Conservation (phyloP, 163 green algal genomes). For the Chlamydomonas reinhardtii region DNA sequence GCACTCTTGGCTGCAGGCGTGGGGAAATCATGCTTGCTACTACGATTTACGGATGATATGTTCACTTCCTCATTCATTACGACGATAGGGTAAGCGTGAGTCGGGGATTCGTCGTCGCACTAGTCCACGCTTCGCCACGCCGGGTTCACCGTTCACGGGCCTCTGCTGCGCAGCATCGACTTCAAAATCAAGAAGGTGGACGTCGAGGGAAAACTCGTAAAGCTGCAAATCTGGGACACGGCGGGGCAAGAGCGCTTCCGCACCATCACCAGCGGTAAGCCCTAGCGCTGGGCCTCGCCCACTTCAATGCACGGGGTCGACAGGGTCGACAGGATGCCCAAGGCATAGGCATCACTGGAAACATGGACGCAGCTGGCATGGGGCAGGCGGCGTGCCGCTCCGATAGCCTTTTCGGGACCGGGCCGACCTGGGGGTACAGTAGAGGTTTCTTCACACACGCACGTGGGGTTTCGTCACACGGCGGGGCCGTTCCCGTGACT, state of each 20-base stretch:
- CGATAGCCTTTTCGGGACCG: too few species aligned
- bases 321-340: too few species aligned
- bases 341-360: too few species aligned
- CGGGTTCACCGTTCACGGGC: neutral
- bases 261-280: conserved; percentile 95
- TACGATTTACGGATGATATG: conserved; percentile 96
- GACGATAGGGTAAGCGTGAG: conserved; percentile 97
- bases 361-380: too few species aligned
- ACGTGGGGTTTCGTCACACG: too few species aligned
- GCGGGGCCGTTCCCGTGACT: too few species aligned
- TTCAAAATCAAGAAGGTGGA: conserved; percentile 99
- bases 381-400: too few species aligned
- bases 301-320: neutral
- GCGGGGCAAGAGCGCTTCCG: conserved; percentile 98
- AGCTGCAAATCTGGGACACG: conserved; percentile 99
- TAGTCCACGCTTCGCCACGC: too few species aligned
- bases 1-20: conserved; percentile 75
- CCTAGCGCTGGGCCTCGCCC: neutral
- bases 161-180: conserved; percentile 87
- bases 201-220: conserved; percentile 95
- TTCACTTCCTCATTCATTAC: conserved; percentile 99
- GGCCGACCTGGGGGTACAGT: too few species aligned
- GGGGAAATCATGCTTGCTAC: conserved; percentile 95
- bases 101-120: too few species aligned
- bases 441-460: too few species aligned